phyloP scores from a whole-genome alignment of 441 rosid genomes.

The Rhodomyrtus psidioides region DNA sequence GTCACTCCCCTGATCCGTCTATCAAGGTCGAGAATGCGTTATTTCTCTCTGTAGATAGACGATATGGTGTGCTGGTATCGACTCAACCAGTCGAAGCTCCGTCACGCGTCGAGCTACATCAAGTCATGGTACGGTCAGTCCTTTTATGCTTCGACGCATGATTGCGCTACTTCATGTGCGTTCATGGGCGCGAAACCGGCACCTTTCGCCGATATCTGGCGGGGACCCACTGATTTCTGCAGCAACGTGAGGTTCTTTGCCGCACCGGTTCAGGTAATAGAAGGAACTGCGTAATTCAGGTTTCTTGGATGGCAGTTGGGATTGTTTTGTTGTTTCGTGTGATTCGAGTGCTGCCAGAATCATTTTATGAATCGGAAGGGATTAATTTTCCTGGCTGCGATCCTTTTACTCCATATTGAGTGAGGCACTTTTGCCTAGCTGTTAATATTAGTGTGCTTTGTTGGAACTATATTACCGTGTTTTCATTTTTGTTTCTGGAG shows the following conservation, averaged over 20 bases:
- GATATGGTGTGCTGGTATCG: slow-evolving; percentile 45
- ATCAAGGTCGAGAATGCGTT: neutral
- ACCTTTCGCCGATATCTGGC: slow-evolving; percentile 13
- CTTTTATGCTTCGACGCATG: slow-evolving; percentile 9
- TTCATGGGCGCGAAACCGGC: slow-evolving; percentile 9
- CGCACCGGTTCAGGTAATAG: slow-evolving; percentile 35
- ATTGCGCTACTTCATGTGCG: slow-evolving; percentile 8
- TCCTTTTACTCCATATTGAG: neutral
- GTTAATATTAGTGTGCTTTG: neutral
- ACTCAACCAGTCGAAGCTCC: slow-evolving; percentile 40
- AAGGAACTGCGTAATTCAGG: neutral
- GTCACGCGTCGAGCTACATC: slow-evolving; percentile 25
- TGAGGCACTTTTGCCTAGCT: neutral
- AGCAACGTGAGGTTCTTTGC: slow-evolving; percentile 41
- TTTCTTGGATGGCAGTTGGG: neutral
- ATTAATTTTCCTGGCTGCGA: neutral
- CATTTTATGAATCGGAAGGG: neutral
- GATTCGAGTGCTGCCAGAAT: neutral
- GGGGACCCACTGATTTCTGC: slow-evolving; percentile 15
- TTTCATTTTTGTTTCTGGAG: neutral
- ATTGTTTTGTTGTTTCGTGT: neutral
- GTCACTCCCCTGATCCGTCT: neutral
- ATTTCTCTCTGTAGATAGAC: neutral
- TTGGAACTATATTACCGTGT: neutral
- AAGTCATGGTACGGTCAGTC: slow-evolving; percentile 22